Percentiles rank a stretch among this genome's conserved stretches.
phyloP scores from a whole-genome alignment of 164 flowering plant genomes.

The Nymphaea colorata region DNA sequence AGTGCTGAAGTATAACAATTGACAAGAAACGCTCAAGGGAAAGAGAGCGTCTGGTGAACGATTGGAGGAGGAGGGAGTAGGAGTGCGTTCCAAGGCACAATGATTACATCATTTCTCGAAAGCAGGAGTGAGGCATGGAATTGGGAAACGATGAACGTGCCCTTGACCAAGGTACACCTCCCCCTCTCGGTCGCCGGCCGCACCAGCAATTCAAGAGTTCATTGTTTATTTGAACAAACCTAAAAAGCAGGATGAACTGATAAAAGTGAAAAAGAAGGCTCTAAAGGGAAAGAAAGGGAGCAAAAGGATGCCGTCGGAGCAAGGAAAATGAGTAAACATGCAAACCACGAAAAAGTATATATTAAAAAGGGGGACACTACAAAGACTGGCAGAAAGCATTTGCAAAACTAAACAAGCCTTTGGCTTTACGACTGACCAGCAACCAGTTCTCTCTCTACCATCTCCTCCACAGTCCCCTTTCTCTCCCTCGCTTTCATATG shows the following conservation, averaged over 20 bases:
- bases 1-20: neutral
- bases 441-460: conserved; percentile 6
- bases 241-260: neutral
- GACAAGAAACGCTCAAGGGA: neutral
- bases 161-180: conserved; percentile 27
- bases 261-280: neutral
- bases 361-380: conserved; percentile 29
- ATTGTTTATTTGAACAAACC: neutral
- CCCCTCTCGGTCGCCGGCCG: neutral
- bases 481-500: neutral
- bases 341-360: neutral
- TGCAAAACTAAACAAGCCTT: neutral
- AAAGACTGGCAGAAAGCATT: neutral
- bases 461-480: neutral
- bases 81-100: conserved; percentile 98
- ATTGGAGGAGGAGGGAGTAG: conserved; percentile 15
- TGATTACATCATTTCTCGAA: conserved; percentile 81
- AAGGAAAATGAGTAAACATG: conserved; percentile 38
- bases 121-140: conserved; percentile 71
- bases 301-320: conserved; percentile 64
- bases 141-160: conserved; percentile 40
- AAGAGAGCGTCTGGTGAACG: conserved; percentile 1
- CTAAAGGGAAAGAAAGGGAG: conserved; percentile 1
- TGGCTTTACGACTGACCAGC: conserved; percentile 1
- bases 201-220: neutral